A percentile compares a stretch with the other conserved stretches of the same genome.
Conservation (phyloP, 306 rosid species). For the Sophora flavescens region DNA sequence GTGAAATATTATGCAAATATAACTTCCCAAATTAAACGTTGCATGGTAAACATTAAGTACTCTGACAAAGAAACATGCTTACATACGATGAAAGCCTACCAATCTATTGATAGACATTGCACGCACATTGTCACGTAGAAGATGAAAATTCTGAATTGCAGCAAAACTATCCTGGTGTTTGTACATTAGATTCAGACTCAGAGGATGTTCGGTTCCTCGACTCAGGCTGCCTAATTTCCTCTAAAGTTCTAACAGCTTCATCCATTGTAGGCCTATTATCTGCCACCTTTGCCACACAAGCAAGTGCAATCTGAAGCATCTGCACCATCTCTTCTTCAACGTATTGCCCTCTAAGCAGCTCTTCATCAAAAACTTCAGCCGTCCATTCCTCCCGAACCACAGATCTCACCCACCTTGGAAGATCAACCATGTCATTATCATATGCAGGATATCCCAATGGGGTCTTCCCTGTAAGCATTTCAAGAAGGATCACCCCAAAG, state of each 20-base stretch:
- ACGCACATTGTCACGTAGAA: not conserved
- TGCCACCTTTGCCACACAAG: conserved; percentile 62
- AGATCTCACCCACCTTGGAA: conserved; percentile 80
- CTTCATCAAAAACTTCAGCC: conserved; percentile 76
- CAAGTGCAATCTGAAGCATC: conserved; percentile 73
- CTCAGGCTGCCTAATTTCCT: conserved; percentile 58
- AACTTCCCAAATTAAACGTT: not conserved
- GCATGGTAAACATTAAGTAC: not conserved
- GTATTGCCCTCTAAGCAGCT: conserved; percentile 57
- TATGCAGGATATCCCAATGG: conserved; percentile 62
- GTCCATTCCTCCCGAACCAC: conserved; percentile 84
- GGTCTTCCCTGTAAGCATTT: conserved; percentile 70
- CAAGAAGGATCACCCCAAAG: conserved; percentile 78
- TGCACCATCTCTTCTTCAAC: conserved; percentile 82
- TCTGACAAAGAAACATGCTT: not conserved
- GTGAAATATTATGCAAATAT: too few species aligned
- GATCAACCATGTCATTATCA: conserved; percentile 62
- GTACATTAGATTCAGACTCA: conserved; percentile 60
- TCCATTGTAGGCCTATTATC: conserved; percentile 71
- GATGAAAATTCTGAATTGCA: not conserved
- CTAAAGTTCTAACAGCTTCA: conserved; percentile 58
- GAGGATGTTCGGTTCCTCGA: conserved; percentile 58
- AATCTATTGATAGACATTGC: not conserved
- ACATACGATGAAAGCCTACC: not conserved
- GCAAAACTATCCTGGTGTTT: conserved; percentile 54